Evolutionary conservation across 2,329 filamentous ascomycete species (phyloP), one percentile per base, ranked within the genome.

Genomic region (Cryphonectria naterciae): DNA sequence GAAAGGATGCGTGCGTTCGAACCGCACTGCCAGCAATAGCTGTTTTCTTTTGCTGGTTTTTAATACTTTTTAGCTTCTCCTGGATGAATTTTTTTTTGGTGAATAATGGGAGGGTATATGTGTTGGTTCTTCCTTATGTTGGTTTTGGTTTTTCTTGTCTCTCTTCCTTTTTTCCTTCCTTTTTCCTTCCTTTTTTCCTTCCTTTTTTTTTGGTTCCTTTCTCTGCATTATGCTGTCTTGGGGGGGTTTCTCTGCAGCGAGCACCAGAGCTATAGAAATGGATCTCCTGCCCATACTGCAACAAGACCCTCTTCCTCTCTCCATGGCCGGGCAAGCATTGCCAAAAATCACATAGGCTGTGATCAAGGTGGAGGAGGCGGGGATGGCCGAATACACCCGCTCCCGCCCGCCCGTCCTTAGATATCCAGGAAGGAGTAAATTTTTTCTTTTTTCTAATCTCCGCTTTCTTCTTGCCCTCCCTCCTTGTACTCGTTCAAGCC

Each of bases 1-100:
- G 69, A 68, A 68, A 71, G 69, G 70, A 71, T 71, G 70, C 70
- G 70, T 71, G 70, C 70, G 70, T 71, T 71, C 70, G 70, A 71
- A 71, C 70, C 70, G 70, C 70, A 71, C 70, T 71, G 70, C 70
- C 64, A 68, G 67, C 70, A 71, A 46, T 25, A 11, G 35, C 13
- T 17, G 52, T 54, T 70, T 70, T 67, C 13, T 63, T 65, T 65
- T 68, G 28, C 7, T 35, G 39, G 8, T n/a, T 61, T 37, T 63
- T 8, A 4, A 10, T 25, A 2, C 28, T 63, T 70, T 60, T 64
- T 64, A 46, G 2, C n/a, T 56, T n/a, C 8, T 19, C 4, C 25
- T 65, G 4, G 1, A 17, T 22, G 19, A 22, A 46, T 22, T 49
- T 49, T 49, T 7, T 22, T 22, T 46, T 7, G 22, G 2, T 39